Evolutionary conservation across 1,284 basidiomycete genomes (phyloP).

Genomic region (Porogramme epimiltina): DNA sequence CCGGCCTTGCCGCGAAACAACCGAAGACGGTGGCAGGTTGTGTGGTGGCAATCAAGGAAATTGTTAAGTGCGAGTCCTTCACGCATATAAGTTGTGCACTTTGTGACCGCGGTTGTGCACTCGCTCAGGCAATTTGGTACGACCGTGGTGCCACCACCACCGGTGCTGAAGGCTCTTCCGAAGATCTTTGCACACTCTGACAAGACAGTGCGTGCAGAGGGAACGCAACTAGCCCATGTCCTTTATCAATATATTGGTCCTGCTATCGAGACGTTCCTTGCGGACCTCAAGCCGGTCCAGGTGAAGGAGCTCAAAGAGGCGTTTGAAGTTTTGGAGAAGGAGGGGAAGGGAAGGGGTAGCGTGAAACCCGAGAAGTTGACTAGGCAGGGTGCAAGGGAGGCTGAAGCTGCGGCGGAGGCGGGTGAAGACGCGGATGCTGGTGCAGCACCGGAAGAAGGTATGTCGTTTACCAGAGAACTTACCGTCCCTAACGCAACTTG

Average conservation of each 20-base stretch:
- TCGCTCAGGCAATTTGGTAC: conserved; percentile 57
- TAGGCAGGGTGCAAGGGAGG: conserved; percentile 76
- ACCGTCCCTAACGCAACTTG: background rate
- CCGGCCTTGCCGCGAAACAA: conserved; percentile 89
- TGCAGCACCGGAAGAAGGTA: conserved; percentile 39
- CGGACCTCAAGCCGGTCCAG: conserved; percentile 98
- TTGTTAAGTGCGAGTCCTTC: conserved; percentile 52
- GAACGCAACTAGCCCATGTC: conserved; percentile 72
- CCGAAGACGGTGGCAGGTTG: conserved; percentile 91
- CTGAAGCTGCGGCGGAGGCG: conserved; percentile 51
- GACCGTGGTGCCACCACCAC: conserved; percentile 74
- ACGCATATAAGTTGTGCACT: background rate
- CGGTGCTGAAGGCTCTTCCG: conserved; percentile 84
- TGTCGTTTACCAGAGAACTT: conserved; percentile 8
- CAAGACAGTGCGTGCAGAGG: conserved; percentile 95
- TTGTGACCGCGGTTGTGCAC: no score
- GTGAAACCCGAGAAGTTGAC: conserved; percentile 84
- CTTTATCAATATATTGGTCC: conserved; percentile 91
- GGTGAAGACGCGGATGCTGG: conserved; percentile 43
- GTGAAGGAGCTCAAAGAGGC: conserved; percentile 93
- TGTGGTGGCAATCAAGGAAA: conserved; percentile 81
- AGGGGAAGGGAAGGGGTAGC: conserved; percentile 81
- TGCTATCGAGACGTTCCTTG: conserved; percentile 84
- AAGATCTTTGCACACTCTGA: conserved; percentile 96
- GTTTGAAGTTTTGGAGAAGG: conserved; percentile 84